Evolutionary conservation across 495 filamentous ascomycete species (phyloP), one percentile per base, ranked within the genome.

Genomic region (Daldinia caldariorum): DNA sequence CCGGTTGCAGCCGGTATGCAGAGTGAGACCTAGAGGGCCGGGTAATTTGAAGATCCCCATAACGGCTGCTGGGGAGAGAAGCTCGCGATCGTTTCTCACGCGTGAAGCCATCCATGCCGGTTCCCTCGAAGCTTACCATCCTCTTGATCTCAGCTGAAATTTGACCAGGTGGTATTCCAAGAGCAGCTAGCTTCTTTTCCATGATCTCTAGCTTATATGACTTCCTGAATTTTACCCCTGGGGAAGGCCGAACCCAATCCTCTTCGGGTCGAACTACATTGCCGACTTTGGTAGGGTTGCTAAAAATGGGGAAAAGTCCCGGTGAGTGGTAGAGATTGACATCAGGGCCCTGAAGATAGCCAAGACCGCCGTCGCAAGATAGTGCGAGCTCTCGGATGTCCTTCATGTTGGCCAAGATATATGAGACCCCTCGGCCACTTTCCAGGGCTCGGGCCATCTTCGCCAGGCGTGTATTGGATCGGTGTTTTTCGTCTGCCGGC

Each of bases 321-420:
- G 55, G 58, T 7, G 70, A 64, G 32, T 58, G 63, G 3, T 12
- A 13, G 29, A 39, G 63, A 54, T 63, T 63, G 35, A 62, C 18
- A 31, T 78, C 77, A 10, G 72, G 69, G 4, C 76, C 72, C 13
- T 64, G 57, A n/a, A 89, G 79, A 82, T 85, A 89, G 12, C 88
- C 87, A 8, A 89, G 72, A 34, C 87, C 86, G 54, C 82, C 84
- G 55, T 86, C 85, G 13, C 88, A 72, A 12, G 83, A 87, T 4
- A 89, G 66, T 0, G 82, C 87, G 9, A 89, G 77, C 61, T 88
- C 82, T 50, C 68, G 71, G 0, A 85, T 79, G 1, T 75, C 71
- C 6, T 61, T 63, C 6, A 85, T 75, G 16, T 79, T 78, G 4
- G 72, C 74, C 56, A 89, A 77, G 13, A 85, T 83, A 6, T 76